Base-by-base conservation (phyloP, 148 eudicot genomes). In the Mesembryanthemum crystallinum region DNA sequence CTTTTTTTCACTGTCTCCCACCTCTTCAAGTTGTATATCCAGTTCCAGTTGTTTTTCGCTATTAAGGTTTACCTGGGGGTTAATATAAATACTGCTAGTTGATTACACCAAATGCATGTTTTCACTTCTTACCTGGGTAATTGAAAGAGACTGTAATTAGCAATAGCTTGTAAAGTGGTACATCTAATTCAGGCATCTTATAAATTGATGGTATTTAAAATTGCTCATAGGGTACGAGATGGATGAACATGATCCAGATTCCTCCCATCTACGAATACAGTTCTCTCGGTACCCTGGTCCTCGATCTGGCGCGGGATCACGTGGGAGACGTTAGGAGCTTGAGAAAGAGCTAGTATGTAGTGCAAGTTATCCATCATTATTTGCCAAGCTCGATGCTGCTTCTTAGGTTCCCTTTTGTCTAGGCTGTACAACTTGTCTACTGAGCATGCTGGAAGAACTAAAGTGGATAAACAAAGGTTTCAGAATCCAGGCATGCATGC, bases 251-350 rank as follows among this genome's bases (percentile, higher is more conserved):
- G 89, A 89, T 71, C 88, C 84, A 23, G 88, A 82, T 61, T 89
- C 96, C 60, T 23, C 91, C 57, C 77, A 78, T 70, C 76, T 91
- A 45, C 84, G 92, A 60, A 83, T 91, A 61, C 96, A 91, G 78
- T 91, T 91, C 81, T 87, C 96, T 43, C 88, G 87, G 75, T 54
- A 76, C 63, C 92, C 92, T 33, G 95, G 95, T 70, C 87, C 96
- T 30, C 82, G 92, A 72, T 76, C 90, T 52, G 84, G 84, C 42
- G 69, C 83, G 61, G 89, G 85, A 13, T 32, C 76, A 30, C 88
- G 87, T 77, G 86, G 92, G 64, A 86, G 83, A 73, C 82, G 90
- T 77, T 86, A 80, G 79, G 67, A 21, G 37, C 15, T 20, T 71
- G 14, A n/a, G 37, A 28, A n/a, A 20, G 57, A 64, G 60, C 47